Evolutionary conservation across 768 basidiomycete species (phyloP).

Genomic region (Rhodocollybia butyracea): DNA sequence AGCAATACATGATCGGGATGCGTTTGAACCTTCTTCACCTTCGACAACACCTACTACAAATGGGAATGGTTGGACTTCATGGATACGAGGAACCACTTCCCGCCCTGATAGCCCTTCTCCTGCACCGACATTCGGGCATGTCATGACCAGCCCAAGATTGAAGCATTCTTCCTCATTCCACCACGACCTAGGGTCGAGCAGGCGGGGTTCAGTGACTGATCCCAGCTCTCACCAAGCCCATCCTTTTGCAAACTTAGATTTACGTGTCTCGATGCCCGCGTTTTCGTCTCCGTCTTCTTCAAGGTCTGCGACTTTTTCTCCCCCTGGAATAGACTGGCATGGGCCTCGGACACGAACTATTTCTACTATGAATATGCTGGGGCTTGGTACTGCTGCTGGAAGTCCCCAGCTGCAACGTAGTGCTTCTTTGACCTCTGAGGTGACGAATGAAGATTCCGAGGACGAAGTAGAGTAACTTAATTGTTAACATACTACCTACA

Average conservation of each 20-base stretch:
- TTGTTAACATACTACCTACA: not conserved
- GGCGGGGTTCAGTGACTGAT: constrained; percentile 18
- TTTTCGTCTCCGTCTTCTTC: constrained; percentile 4
- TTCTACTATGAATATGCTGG: constrained; percentile 64
- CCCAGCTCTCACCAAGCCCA: constrained; percentile 20
- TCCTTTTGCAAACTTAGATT: constrained; percentile 42
- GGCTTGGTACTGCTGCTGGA: constrained; percentile 38
- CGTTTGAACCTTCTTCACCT: constrained; percentile 11
- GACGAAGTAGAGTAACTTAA: not conserved
- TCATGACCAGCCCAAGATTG: constrained; percentile 64
- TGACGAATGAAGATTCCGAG: not conserved
- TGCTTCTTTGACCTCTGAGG: not conserved
- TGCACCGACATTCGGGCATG: constrained; percentile 64
- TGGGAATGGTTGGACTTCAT: constrained; percentile 51
- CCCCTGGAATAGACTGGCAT: constrained; percentile 12
- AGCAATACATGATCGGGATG: constrained; percentile 45
- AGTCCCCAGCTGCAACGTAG: not conserved
- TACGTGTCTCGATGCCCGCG: constrained; percentile 60
- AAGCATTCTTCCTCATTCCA: constrained; percentile 41
- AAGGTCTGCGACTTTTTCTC: constrained; percentile 3
- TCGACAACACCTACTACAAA: constrained; percentile 7
- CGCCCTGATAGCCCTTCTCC: constrained; percentile 37
- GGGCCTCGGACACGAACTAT: constrained; percentile 42
- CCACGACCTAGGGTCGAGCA: constrained; percentile 9
- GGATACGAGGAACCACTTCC: constrained; percentile 39